Conservation (phyloP, 2,329 filamentous ascomycete genomes). For the Leptodontidium sp. region DNA sequence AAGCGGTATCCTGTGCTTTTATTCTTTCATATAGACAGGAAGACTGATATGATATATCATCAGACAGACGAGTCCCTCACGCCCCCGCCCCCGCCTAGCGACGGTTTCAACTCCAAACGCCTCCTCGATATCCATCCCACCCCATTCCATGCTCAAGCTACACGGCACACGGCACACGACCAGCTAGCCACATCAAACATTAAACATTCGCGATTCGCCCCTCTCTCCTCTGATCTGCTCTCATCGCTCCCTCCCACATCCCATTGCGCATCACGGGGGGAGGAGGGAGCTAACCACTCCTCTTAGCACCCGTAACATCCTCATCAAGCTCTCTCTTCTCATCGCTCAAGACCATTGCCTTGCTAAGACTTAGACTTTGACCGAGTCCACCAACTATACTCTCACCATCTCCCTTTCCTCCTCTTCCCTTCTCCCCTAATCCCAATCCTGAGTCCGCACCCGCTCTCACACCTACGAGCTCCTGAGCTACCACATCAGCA, state of each 20-base stretch:
- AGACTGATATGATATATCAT: no score
- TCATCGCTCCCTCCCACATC: neutral
- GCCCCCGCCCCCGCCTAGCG: no score
- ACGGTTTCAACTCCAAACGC: no score
- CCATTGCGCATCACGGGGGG: neutral
- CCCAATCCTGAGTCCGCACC: neutral
- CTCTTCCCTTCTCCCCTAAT: neutral
- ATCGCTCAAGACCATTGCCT: neutral
- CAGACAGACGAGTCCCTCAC: no score
- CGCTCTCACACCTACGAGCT: no score
- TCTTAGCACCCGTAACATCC: constrained; percentile 15
- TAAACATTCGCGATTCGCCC: neutral
- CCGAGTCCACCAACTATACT: neutral
- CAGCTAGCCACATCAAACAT: neutral
- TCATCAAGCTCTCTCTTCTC: constrained; percentile 20
- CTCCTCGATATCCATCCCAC: no score
- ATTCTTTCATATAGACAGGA: no score
- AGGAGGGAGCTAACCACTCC: constrained; percentile 9
- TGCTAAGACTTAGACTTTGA: neutral
- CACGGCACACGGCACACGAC: neutral
- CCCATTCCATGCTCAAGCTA: no score
- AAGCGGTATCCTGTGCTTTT: no score
- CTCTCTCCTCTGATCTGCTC: no score
- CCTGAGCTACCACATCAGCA: neutral
- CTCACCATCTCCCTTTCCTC: neutral